Evolutionary conservation across 768 basidiomycete genomes (phyloP).

Genomic region (Phanerochaete sordida): DNA sequence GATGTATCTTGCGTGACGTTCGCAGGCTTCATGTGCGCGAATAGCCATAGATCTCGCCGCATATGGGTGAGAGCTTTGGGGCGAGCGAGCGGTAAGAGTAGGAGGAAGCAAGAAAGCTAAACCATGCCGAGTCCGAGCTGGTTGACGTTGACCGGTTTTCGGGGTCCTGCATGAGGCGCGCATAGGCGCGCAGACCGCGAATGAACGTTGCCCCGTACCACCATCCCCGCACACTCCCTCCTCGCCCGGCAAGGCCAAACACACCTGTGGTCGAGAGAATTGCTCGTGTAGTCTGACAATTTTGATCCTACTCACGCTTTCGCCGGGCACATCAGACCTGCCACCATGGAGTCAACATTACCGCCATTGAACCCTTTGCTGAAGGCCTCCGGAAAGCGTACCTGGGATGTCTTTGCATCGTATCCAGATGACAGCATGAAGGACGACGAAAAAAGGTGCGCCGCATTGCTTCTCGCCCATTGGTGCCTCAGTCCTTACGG

Average conservation of each 20-base stretch:
- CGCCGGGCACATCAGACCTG: no score
- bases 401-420: conserved; percentile 65
- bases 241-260: not conserved
- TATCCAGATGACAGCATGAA: conserved; percentile 54
- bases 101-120: no score
- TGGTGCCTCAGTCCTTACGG: not conserved
- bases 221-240: not conserved
- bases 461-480: not conserved
- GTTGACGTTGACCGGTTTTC: not conserved
- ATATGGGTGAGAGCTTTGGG: no score
- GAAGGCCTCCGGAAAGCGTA: conserved; percentile 63
- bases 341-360: conserved; percentile 34
- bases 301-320: no score
- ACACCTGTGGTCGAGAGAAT: no score
- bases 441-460: conserved; percentile 74
- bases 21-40: no score
- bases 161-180: not conserved
- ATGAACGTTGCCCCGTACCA: not conserved
- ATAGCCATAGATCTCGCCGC: no score
- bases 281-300: no score
- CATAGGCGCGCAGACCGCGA: not conserved
- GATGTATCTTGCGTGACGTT: no score
- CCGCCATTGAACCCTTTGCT: conserved; percentile 68
- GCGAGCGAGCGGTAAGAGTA: no score
- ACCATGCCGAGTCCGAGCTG: no score